Evolutionary conservation across 352 stramenopile species (phyloP), one percentile per base, ranked within the genome.

Genomic region (Phytophthora constricta): DNA sequence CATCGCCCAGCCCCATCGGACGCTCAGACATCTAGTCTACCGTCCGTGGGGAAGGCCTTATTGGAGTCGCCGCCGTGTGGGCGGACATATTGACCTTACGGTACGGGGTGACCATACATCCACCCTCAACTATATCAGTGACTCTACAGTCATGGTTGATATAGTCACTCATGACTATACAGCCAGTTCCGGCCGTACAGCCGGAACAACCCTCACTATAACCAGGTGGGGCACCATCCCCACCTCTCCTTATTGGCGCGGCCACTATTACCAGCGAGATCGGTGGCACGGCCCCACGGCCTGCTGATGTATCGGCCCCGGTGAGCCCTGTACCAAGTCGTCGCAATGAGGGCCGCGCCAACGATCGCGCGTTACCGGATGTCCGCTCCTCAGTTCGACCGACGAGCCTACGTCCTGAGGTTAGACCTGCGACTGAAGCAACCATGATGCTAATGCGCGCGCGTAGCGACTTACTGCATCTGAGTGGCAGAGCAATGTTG

Each of bases 111-210:
- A 4, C 43, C 20, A 28, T 28, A 28, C 43, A 50, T 9, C 20
- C 43, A 50, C n/a, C n/a, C n/a, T n/a, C 20, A 28, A 4, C 17
- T 28, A 28, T 50, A 28, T n/a, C 43, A 11, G 10, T 7, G 17
- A n/a, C 17, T 50, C 25, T 50, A 50, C 43, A 50, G 43, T 50
- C 43, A 5, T 9, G 43, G 43, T 28, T n/a, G 10, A 50, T 50
- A 50, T n/a, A 50, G 43, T 50, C 43, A 28, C 43, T 7, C 22
- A 50, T 7, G 43, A n/a, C 43, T 17, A 50, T 50, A 50, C 43
- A 50, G 43, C 43, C 43, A 28, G 43, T 50, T 5, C 43, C 43
- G 22, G 43, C 43, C 43, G 27, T 50, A 50, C 43, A 45, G 37
- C 20, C 43, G 8, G 19, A 26, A 26, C 22, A n/a, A n/a, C n/a